Evolutionary conservation across 2,329 filamentous ascomycete species (phyloP).

Genomic region (Alternaria hordeiaustralica): DNA sequence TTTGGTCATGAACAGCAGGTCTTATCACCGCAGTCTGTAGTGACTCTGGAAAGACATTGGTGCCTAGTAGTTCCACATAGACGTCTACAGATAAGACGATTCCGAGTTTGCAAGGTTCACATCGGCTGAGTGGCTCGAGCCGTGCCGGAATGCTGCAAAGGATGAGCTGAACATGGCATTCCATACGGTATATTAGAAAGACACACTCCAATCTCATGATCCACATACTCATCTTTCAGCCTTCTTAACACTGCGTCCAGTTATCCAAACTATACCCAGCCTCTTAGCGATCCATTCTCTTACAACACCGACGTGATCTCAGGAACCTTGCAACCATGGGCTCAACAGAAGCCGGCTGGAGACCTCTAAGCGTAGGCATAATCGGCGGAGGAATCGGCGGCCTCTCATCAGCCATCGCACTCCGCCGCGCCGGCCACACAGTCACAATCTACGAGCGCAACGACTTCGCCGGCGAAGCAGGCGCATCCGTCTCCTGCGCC

Average conservation of each 20-base stretch:
- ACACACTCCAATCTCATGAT: neutral
- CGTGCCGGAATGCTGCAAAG: neutral
- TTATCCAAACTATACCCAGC: neutral
- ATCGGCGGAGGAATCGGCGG: slow-evolving; percentile 63
- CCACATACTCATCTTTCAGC: neutral
- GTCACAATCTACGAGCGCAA: slow-evolving; percentile 70
- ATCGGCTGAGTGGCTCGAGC: neutral
- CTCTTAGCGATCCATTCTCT: neutral
- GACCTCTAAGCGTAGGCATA: slow-evolving; percentile 48
- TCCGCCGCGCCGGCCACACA: slow-evolving; percentile 60
- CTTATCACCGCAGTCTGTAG: neutral
- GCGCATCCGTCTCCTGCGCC: slow-evolving; percentile 60
- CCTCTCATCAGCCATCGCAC: slow-evolving; percentile 57
- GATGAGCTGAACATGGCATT: neutral
- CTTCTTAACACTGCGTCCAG: neutral
- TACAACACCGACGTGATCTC: neutral
- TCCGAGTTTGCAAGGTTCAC: neutral
- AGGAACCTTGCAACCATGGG: neutral
- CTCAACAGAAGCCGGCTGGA: slow-evolving; percentile 16
- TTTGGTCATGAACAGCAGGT: neutral
- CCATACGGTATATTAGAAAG: neutral
- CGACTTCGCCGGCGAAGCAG: slow-evolving; percentile 72
- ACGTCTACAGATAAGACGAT: neutral
- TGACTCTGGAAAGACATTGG: neutral
- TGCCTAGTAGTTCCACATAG: neutral